A percentile compares a stretch with the other conserved stretches of the same genome.
Conservation (phyloP, 257 asterid species). For the Jasminum sambac region DNA sequence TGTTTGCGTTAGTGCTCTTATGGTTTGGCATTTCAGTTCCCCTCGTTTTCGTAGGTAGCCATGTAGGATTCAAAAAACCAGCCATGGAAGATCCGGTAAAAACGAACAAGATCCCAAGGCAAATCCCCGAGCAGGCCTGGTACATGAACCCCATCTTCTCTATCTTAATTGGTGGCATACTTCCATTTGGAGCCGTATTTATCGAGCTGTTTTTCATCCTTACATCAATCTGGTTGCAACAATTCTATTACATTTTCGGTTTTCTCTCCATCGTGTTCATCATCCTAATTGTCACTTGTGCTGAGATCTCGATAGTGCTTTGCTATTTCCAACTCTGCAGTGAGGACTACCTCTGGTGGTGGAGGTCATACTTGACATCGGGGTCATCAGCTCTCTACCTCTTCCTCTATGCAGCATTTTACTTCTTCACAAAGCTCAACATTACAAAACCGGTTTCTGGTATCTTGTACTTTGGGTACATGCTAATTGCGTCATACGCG, state of each 20-base stretch:
- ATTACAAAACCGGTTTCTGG: slow-evolving; percentile 86
- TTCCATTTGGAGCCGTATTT: slow-evolving; percentile 88
- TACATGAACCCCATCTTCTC: slow-evolving; percentile 82
- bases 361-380: slow-evolving; percentile 85
- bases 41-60: slow-evolving; percentile 77
- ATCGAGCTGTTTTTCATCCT: slow-evolving; percentile 89
- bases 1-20: slow-evolving; percentile 71
- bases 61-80: slow-evolving; percentile 72
- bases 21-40: slow-evolving; percentile 93
- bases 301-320: slow-evolving; percentile 82
- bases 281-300: slow-evolving; percentile 81
- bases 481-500: slow-evolving; percentile 79
- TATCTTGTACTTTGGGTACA: slow-evolving; percentile 76
- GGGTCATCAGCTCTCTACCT: slow-evolving; percentile 85
- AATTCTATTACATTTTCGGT: slow-evolving; percentile 87
- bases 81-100: slow-evolving; percentile 86
- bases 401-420: slow-evolving; percentile 75
- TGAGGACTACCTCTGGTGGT: slow-evolving; percentile 95
- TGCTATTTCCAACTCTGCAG: slow-evolving; percentile 97
- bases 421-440: slow-evolving; percentile 87
- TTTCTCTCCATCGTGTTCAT: slow-evolving; percentile 77
- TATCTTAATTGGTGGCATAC: slow-evolving; percentile 82
- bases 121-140: slow-evolving; percentile 86
- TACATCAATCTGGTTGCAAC: slow-evolving; percentile 90
- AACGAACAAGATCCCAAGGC: slow-evolving; percentile 51